Base-by-base conservation (phyloP, 2,329 filamentous ascomycete genomes). In the Arthrinium puccinioides region DNA sequence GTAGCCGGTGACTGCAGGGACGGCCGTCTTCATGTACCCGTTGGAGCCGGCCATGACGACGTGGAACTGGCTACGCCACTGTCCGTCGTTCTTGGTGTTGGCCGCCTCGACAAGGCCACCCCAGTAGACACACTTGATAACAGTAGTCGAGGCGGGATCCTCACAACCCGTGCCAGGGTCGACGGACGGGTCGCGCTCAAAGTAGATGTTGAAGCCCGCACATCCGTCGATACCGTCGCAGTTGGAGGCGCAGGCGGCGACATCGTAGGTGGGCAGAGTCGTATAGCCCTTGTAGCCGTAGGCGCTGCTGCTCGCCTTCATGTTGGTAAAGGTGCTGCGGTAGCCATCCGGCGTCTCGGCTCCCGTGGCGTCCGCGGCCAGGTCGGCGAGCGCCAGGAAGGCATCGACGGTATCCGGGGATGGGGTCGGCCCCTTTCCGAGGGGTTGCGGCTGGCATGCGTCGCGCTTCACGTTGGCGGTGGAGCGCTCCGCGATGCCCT, bases 291-390 rank as follows among this genome's bases (percentile, higher is more conserved):
- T 14, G 27, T 46, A 46, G n/a, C 38, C 43, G 4, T 34, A 33
- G 4, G 29, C 33, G 9, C 32, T 32, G 10, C 24, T 40, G 1
- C 20, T 23, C 14, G 10, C 31, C 10, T 56, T 36, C 4, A 59
- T 39, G 30, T 60, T 53, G 2, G 39, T 32, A 44, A 60, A 65
- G 6, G 53, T 53, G 11, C 43, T 36, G 6, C 31, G 45, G 41
- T 63, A 64, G 5, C 59, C 59, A 36, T 44, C 37, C 2, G 61
- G 61, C 2, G 49, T 48, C 3, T 45, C 32, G 10, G 56, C 54
- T 30, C 29, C 37, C 7, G 11, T 39, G 1, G 59, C 51, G 6
- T 41, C 37, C 2, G 19, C 24, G 9, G 45, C 36, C 21, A 59
- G 52, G 9, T 37, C 39, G 5, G 36, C 3, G 30, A 46, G 44